Conservation (phyloP, 257 asterid species). For the Paulownia fortunei region DNA sequence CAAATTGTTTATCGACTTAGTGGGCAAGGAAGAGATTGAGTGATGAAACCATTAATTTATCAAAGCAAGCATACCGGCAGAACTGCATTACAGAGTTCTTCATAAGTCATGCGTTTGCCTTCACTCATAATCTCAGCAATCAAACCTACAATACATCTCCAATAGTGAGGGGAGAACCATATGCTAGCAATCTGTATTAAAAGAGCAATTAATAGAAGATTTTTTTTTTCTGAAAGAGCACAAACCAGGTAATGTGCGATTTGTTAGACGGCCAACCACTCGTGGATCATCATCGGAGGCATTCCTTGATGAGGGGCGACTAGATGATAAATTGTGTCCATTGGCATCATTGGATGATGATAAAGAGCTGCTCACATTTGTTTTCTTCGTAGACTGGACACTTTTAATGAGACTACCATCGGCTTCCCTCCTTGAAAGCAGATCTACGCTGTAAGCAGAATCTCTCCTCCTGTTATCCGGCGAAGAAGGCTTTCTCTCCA, state of each 20-base stretch:
- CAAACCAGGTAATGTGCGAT: conserved; percentile 86
- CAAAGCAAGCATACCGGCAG: conserved; percentile 66
- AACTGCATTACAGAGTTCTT: conserved; percentile 90
- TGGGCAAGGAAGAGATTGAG: background rate
- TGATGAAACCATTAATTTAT: background rate
- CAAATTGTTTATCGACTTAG: conserved; percentile 9
- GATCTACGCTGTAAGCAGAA: conserved; percentile 46
- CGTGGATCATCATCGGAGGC: conserved; percentile 66
- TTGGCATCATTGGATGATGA: conserved; percentile 64
- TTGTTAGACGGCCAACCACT: conserved; percentile 54
- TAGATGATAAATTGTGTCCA: conserved; percentile 52
- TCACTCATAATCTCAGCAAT: conserved; percentile 93
- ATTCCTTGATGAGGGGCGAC: conserved; percentile 56
- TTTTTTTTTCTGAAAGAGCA: conserved; percentile 21
- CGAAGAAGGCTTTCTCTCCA: conserved; percentile 56
- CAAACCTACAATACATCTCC: conserved; percentile 61
- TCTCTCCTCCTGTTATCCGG: conserved; percentile 64
- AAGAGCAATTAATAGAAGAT: conserved; percentile 2
- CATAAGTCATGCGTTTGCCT: conserved; percentile 86
- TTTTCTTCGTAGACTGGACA: conserved; percentile 53
- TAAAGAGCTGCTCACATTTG: conserved; percentile 54
- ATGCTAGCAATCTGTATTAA: conserved; percentile 4
- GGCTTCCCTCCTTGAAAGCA: conserved; percentile 59
- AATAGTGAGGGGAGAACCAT: conserved; percentile 23
- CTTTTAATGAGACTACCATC: conserved; percentile 52